Percentiles rank a stretch among this genome's conserved stretches.
Conservation (phyloP, 2,329 filamentous ascomycete genomes). For the Aspergillus phoenicis region DNA sequence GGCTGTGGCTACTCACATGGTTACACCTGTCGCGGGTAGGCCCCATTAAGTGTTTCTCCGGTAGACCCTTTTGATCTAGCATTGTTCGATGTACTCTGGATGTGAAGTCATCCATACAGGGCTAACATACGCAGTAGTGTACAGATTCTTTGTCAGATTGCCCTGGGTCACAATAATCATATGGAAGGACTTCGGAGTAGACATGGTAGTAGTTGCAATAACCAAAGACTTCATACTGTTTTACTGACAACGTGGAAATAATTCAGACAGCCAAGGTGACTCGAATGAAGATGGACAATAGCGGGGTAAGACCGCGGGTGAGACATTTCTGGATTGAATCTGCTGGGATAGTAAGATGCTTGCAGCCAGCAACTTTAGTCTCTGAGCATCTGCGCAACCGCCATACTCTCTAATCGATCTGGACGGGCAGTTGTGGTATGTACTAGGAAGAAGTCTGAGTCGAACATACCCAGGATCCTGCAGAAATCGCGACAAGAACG, state of each 20-base stretch:
- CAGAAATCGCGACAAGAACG: neutral
- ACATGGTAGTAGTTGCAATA: too few species aligned
- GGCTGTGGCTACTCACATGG: neutral
- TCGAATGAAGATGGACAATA: neutral
- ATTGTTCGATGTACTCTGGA: neutral
- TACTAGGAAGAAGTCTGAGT: neutral
- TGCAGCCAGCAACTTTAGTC: neutral
- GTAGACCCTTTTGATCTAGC: neutral
- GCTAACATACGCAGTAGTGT: too few species aligned
- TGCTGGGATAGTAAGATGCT: conserved; percentile 1
- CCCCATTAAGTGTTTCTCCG: neutral
- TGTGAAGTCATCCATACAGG: too few species aligned
- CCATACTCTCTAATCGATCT: neutral
- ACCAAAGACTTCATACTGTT: neutral
- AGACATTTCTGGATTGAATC: neutral
- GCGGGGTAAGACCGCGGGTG: conserved; percentile 3
- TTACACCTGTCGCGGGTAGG: neutral
- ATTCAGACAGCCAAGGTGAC: neutral
- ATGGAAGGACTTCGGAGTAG: neutral
- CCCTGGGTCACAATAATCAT: neutral
- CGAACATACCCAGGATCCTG: neutral
- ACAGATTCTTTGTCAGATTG: too few species aligned
- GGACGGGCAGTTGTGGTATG: neutral
- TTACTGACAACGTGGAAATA: neutral
- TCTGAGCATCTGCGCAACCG: neutral